Percentiles rank a stretch among this genome's conserved stretches.
These are phyloP conservation scores for Xanthoparmelia taractica DNA, from an alignment of 495 filamentous ascomycete genomes.

Conservation along the genomic window DNA sequence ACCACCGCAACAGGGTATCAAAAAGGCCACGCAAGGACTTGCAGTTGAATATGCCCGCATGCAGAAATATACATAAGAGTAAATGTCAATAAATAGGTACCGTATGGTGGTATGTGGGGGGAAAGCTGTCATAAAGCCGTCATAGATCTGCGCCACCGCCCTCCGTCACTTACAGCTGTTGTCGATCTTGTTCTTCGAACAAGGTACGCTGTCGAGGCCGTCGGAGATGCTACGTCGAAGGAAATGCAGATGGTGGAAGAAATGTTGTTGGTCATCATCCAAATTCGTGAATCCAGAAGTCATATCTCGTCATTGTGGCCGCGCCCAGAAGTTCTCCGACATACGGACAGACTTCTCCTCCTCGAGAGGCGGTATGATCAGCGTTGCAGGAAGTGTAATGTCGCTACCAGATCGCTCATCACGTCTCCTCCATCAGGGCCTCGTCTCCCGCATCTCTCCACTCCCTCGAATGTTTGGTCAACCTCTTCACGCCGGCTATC, in stretches of 20 bases:
- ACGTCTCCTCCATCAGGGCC: constrained; percentile 74
- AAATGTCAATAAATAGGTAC: background rate
- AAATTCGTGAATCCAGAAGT: background rate
- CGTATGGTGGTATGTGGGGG: background rate
- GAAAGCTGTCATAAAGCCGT: background rate
- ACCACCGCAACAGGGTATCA: constrained; percentile 5
- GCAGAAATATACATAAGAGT: background rate
- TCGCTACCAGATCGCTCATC: constrained; percentile 2
- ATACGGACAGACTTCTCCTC: background rate
- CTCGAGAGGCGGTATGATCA: background rate
- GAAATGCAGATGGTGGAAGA: background rate
- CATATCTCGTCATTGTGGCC: background rate
- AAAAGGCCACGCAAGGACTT: constrained; percentile 1
- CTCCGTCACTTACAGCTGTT: background rate
- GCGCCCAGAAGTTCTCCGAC: background rate
- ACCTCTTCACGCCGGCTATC: constrained; percentile 64
- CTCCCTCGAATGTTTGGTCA: constrained; percentile 71
- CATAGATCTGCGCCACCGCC: background rate
- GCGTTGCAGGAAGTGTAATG: background rate
- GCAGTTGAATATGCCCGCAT: background rate
- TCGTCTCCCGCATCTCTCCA: constrained; percentile 83
- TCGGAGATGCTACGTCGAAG: background rate
- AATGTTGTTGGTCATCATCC: background rate
- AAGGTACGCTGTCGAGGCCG: background rate
- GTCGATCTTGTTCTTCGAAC: background rate